Conservation (phyloP, 148 eudicot genomes). For the Oxyria digyna region DNA sequence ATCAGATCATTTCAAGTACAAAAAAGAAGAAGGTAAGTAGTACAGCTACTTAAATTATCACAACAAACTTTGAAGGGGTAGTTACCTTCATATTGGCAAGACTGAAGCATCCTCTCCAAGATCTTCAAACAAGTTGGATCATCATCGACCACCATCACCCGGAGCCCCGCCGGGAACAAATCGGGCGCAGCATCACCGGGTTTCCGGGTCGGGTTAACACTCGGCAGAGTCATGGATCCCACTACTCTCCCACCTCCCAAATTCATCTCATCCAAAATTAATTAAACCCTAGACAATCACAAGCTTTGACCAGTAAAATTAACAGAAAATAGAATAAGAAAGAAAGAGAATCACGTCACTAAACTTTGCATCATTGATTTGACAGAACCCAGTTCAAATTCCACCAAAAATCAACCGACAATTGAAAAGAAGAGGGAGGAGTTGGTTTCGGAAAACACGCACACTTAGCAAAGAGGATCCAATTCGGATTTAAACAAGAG, state of each 20-base stretch:
- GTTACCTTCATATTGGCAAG: constrained; percentile 77
- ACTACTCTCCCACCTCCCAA: constrained; percentile 37
- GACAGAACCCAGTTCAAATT: constrained; percentile 2
- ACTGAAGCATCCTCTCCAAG: constrained; percentile 79
- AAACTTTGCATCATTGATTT: constrained; percentile 7
- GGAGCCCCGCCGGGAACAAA: constrained; percentile 79
- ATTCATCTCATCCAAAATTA: constrained; percentile 33
- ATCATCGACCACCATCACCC: constrained; percentile 92
- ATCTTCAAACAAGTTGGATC: constrained; percentile 93
- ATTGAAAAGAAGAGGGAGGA: constrained; percentile 3
- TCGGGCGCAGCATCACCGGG: constrained; percentile 29
- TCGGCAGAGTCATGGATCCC: constrained; percentile 43
- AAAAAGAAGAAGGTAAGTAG: not conserved
- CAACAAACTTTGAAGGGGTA: not conserved
- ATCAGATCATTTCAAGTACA: not conserved
- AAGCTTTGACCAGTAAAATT: not conserved
- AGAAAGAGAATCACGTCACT: not conserved
- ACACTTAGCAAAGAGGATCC: not conserved
- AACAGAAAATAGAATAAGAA: not conserved
- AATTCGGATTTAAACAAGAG: not conserved
- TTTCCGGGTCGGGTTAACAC: constrained; percentile 38
- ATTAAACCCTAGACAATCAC: not conserved
- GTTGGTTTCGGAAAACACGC: not conserved
- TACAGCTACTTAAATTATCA: not conserved
- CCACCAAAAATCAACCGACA: constrained; percentile 6